phyloP scores from a whole-genome alignment of 2,329 filamentous ascomycete genomes.

The Boeremia exigua region DNA sequence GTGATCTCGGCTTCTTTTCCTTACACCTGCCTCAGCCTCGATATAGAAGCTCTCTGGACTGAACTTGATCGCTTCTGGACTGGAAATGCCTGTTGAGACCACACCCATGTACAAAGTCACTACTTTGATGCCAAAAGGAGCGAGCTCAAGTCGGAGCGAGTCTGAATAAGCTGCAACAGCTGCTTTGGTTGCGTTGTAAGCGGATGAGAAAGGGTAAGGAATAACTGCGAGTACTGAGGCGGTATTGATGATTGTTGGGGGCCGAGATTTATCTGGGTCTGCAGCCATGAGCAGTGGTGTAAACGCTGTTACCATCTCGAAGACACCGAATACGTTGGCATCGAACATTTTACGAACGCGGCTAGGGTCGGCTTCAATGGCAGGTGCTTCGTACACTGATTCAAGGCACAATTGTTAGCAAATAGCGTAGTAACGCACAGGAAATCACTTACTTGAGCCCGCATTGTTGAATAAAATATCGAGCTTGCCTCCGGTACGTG shows the following conservation, averaged over 20 bases:
- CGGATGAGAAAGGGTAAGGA: slow-evolving; percentile 21
- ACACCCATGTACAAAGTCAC: slow-evolving; percentile 23
- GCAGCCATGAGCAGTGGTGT: slow-evolving; percentile 54
- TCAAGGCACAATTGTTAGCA: neutral
- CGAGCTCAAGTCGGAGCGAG: slow-evolving; percentile 62
- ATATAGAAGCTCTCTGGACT: neutral
- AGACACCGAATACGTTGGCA: slow-evolving; percentile 61
- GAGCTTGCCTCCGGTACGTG: slow-evolving; percentile 51
- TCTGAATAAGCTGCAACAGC: slow-evolving; percentile 63
- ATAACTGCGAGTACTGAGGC: slow-evolving; percentile 3
- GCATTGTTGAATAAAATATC: slow-evolving; percentile 64
- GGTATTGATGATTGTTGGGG: slow-evolving; percentile 10
- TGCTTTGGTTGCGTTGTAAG: slow-evolving; percentile 64
- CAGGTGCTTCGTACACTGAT: slow-evolving; percentile 25
- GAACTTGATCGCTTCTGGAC: neutral
- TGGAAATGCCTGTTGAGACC: neutral
- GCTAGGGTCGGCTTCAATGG: slow-evolving; percentile 58
- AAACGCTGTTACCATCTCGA: slow-evolving; percentile 60
- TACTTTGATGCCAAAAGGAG: slow-evolving; percentile 48
- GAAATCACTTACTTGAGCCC: slow-evolving; percentile 27
- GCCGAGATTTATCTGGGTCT: neutral
- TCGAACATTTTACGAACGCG: slow-evolving; percentile 44
- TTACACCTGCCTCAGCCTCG: neutral
- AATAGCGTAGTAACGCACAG: neutral
- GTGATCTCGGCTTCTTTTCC: neutral